Conservation (phyloP, 2,329 filamentous ascomycete genomes). For the Epichloe coenophiala region DNA sequence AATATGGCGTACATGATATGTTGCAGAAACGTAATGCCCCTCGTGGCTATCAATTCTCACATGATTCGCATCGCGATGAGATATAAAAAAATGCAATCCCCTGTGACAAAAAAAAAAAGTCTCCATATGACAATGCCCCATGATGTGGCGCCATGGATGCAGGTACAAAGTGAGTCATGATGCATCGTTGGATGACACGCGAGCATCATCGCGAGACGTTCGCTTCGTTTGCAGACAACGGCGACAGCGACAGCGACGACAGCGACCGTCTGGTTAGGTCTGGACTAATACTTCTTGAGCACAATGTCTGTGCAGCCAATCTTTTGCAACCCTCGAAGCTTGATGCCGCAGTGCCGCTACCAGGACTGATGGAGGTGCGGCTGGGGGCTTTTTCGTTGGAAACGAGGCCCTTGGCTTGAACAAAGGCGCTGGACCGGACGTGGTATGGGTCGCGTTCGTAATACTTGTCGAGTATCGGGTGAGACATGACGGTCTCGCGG, state of each 20-base stretch:
- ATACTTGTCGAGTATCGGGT: constrained; percentile 88
- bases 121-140: neutral
- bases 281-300: constrained; percentile 22
- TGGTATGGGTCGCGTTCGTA: constrained; percentile 76
- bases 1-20: no score
- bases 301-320: constrained; percentile 16
- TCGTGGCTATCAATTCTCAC: neutral
- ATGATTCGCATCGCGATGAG: neutral
- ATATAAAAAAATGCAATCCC: no score
- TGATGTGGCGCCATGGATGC: neutral
- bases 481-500: constrained; percentile 92
- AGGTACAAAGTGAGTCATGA: neutral
- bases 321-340: constrained; percentile 20
- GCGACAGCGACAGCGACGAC: constrained; percentile 9
- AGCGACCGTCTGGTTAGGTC: constrained; percentile 19
- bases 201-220: neutral
- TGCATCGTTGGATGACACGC: neutral
- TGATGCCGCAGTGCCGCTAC: constrained; percentile 14
- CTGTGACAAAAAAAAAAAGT: no score
- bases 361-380: constrained; percentile 15
- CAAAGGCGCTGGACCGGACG: constrained; percentile 72
- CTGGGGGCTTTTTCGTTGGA: constrained; percentile 46
- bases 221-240: constrained; percentile 8
- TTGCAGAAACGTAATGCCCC: neutral
- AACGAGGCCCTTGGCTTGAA: constrained; percentile 72